Conservation (phyloP, 2,329 filamentous ascomycete genomes). For the Drechmeria coniospora region DNA sequence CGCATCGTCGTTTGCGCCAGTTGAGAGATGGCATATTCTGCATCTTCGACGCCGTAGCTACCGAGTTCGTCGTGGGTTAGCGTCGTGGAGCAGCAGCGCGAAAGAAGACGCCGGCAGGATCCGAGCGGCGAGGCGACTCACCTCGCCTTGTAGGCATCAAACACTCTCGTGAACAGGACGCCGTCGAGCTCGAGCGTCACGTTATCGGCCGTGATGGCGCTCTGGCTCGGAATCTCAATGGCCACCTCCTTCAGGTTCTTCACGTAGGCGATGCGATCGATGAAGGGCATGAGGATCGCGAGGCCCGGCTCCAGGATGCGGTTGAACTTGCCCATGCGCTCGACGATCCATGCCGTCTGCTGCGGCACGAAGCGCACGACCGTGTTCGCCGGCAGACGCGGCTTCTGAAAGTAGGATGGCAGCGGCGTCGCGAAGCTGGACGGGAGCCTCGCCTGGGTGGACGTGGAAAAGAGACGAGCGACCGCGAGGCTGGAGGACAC, state of each 20-base stretch:
- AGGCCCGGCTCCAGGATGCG: constrained; percentile 85
- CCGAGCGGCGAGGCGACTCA: constrained; percentile 21
- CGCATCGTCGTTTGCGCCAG: constrained; percentile 98
- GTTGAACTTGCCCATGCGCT: constrained; percentile 97
- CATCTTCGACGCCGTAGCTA: constrained; percentile 95
- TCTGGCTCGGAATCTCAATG: constrained; percentile 94
- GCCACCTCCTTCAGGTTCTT: constrained; percentile 94
- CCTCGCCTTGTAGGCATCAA: constrained; percentile 97
- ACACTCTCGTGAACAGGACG: constrained; percentile 87
- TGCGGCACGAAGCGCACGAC: constrained; percentile 95
- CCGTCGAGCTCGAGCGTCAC: constrained; percentile 94
- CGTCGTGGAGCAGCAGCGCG: background rate
- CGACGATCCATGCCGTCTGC: constrained; percentile 98
- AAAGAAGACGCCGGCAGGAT: background rate
- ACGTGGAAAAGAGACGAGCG: constrained; percentile 16
- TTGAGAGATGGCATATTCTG: constrained; percentile 96
- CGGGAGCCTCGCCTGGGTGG: constrained; percentile 16
- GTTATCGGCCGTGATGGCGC: constrained; percentile 95
- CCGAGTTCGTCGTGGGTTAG: background rate
- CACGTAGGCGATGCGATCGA: constrained; percentile 95
- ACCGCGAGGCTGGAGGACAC: constrained; percentile 1
- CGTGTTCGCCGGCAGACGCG: constrained; percentile 75
- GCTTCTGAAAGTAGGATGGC: constrained; percentile 66
- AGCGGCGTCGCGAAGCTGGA: constrained; percentile 19
- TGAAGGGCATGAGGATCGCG: constrained; percentile 72